Conservation (phyloP, 176 grass and related monocot species). For the bread wheat (Triticum aestivum) region DNA sequence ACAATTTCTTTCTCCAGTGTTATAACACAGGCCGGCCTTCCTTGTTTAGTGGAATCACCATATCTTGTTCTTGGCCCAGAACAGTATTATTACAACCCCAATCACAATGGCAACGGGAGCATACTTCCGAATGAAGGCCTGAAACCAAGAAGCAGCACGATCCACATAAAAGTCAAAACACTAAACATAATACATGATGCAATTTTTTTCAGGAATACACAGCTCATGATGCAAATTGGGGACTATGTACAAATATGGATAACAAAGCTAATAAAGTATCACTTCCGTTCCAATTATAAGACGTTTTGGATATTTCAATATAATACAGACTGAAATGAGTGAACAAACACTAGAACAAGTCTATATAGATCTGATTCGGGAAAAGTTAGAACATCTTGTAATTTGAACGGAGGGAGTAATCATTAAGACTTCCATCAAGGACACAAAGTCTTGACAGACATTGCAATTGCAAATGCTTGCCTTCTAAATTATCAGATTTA, state of each 20-base stretch:
- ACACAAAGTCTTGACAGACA: not conserved
- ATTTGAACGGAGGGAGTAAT: too few relatives aligned
- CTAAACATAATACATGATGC: not conserved
- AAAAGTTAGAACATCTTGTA: too few relatives aligned
- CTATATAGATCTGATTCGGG: too few relatives aligned
- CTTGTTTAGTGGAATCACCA: slow-evolving; percentile 52
- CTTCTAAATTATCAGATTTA: not conserved
- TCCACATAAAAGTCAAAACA: not conserved
- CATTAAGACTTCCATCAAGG: not conserved
- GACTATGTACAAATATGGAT: not conserved
- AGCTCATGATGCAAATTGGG: not conserved
- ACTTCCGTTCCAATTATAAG: too few relatives aligned
- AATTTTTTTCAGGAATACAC: not conserved
- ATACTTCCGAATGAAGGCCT: slow-evolving; percentile 90
- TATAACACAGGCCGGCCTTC: not conserved
- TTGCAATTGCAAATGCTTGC: not conserved
- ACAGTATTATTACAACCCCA: slow-evolving; percentile 80
- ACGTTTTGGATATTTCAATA: too few relatives aligned
- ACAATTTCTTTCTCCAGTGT: slow-evolving; percentile 24
- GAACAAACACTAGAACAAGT: too few relatives aligned
- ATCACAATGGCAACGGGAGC: slow-evolving; percentile 86
- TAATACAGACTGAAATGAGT: too few relatives aligned
- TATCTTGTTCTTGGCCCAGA: slow-evolving; percentile 88
- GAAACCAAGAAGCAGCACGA: not conserved
- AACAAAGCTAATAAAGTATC: not conserved